Base-by-base conservation (phyloP, 768 basidiomycete species). In the Candolleomyces eurysporus region DNA sequence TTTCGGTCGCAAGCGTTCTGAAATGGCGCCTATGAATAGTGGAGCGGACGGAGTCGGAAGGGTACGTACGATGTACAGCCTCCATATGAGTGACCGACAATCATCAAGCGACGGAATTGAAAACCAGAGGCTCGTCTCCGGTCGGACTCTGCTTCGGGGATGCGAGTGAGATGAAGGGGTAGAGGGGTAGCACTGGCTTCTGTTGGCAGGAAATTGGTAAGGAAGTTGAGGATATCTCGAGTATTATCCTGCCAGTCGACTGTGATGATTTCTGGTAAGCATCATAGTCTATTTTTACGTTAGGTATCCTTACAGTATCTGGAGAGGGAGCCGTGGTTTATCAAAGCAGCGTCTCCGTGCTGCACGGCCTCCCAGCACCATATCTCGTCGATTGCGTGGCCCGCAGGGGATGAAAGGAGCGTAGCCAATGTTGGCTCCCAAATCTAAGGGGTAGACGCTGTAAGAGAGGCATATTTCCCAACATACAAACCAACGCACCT, bases 331-430 rank as follows among this genome's bases (percentile, higher is more conserved):
- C 66, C 71, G 88, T 90, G 88, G 40, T 97, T 98, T 40, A 96
- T 57, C 13, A 91, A 71, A 0, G 82, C 88, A n/a, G 92, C 80
- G 62, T 96, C 95, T 1, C 93, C 95, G 62, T 96, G 92, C 61
- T 93, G 88, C 4, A 88, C 81, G 5, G 91, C 83, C 65, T 97
- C 95, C 80, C 91, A 89, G 0, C 84, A 68, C 93, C 93, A 96
- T 1, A 95, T 78, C 84, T 76, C 91, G 79, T 71, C 94, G 64
- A 76, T 77, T 60, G 72, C 14, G 13, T 64, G 57, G 1, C 69
- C 73, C n/a, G 72, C 71, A 21, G 76, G 67, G 1, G 74, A 75
- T 31, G 78, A 71, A 2, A 95, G 69, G 7, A 96, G 70, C 40
- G 75, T 65, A 1, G 70, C 71, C 1, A 96, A 63, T 17, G 82